A percentile compares a stretch with the other conserved stretches of the same genome.
These are phyloP conservation scores for Phyllosticta ampelicida DNA, from an alignment of 2,329 filamentous ascomycete genomes.

Conservation along the genomic window DNA sequence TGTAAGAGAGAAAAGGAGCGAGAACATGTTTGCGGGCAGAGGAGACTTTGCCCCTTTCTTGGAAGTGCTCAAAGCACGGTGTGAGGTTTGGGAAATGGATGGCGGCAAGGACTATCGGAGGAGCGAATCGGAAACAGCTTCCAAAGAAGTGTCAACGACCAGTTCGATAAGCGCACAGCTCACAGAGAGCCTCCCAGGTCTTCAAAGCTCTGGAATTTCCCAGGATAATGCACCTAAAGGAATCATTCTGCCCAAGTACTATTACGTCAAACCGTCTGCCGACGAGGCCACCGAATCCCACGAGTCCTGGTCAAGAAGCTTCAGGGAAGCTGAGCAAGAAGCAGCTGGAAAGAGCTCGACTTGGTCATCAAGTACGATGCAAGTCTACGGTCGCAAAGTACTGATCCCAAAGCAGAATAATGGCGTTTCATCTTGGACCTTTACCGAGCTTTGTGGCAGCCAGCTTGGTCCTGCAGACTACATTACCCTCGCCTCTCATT, in stretches of 20 bases:
- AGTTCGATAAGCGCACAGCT: background rate
- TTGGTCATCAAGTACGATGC: conserved; percentile 38
- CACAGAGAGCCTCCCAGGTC: background rate
- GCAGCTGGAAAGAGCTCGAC: background rate
- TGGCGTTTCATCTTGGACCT: conserved; percentile 55
- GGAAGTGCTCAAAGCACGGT: conserved; percentile 64
- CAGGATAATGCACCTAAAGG: conserved; percentile 15
- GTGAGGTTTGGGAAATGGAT: conserved; percentile 78
- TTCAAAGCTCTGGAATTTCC: background rate
- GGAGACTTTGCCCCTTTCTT: conserved; percentile 69
- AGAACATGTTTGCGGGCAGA: conserved; percentile 22
- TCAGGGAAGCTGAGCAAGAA: background rate
- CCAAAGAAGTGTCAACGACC: background rate
- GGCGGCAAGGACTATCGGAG: conserved; percentile 59
- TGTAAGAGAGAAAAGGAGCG: conserved; percentile 22
- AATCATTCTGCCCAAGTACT: conserved; percentile 22
- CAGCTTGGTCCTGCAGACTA: conserved; percentile 71
- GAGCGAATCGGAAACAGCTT: conserved; percentile 20
- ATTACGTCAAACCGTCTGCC: conserved; percentile 22
- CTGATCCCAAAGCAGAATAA: conserved; percentile 46
- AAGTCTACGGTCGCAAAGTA: conserved; percentile 54
- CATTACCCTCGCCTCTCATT: conserved; percentile 68
- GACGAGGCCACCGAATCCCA: conserved; percentile 9
- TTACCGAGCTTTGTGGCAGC: conserved; percentile 53
- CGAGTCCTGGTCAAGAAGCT: conserved; percentile 1